Conservation (phyloP, 352 stramenopile species). For the Phytopythium vexans region DNA sequence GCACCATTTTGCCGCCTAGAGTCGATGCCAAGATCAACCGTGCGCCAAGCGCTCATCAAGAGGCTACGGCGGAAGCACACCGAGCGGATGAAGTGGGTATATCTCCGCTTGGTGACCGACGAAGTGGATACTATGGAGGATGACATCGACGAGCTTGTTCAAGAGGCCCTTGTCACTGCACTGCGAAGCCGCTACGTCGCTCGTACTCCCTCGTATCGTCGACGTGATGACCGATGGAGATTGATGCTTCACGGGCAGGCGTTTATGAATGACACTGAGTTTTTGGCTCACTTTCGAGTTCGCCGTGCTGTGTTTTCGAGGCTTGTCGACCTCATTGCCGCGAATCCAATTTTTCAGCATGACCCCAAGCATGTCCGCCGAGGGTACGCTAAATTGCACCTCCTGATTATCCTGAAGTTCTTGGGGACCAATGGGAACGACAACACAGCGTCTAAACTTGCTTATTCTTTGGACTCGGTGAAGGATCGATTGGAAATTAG, state of each 20-base stretch:
- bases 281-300: background rate
- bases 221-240: background rate
- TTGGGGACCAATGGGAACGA: constrained; percentile 18
- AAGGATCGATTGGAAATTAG: constrained; percentile 15
- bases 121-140: no score
- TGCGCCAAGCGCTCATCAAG: no score
- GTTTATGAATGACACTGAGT: background rate
- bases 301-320: background rate
- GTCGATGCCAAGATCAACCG: no score
- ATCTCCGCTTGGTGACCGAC: no score
- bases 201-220: background rate
- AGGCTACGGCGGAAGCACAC: no score
- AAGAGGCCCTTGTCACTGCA: no score
- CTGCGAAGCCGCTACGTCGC: background rate
- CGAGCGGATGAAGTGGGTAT: no score
- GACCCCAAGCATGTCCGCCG: constrained; percentile 10
- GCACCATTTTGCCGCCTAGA: no score
- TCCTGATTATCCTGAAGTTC: constrained; percentile 23
- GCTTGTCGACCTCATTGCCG: background rate
- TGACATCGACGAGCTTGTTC: no score
- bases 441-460: constrained; percentile 14
- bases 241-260: background rate
- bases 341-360: constrained; percentile 6
- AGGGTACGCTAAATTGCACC: constrained; percentile 14
- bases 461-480: constrained; percentile 21